Evolutionary conservation across 106 monocot species (phyloP).

Genomic region (Phalaenopsis equestris): DNA sequence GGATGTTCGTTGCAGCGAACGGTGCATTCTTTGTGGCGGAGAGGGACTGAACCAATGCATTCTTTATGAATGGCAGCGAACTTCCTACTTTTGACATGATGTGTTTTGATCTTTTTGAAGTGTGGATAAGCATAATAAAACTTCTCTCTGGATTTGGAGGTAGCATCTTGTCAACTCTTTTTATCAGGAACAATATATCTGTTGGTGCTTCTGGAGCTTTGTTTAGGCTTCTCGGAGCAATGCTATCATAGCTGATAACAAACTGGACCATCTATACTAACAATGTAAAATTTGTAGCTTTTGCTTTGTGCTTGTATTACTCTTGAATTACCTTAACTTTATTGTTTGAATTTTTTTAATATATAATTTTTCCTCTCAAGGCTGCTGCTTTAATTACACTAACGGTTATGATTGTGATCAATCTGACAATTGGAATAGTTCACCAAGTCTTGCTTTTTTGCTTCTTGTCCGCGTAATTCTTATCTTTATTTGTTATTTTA

Average conservation of each 20-base stretch:
- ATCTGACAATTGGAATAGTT: slow-evolving; percentile 54
- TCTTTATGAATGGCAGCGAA: too few species aligned
- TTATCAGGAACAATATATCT: slow-evolving; percentile 46
- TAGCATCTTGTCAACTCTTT: slow-evolving; percentile 52
- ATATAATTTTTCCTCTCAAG: slow-evolving; percentile 12
- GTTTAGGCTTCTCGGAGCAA: slow-evolving; percentile 71
- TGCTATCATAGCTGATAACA: slow-evolving; percentile 63
- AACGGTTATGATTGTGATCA: slow-evolving; percentile 43
- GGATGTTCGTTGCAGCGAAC: slow-evolving; percentile 42
- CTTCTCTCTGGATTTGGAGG: slow-evolving; percentile 63
- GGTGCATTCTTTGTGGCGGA: slow-evolving; percentile 35
- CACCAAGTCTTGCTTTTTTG: slow-evolving; percentile 13
- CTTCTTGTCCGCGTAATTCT: not conserved
- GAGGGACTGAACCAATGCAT: too few species aligned
- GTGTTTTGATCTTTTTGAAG: slow-evolving; percentile 22
- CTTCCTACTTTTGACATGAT: not conserved
- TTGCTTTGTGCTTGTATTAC: not conserved
- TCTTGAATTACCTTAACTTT: not conserved
- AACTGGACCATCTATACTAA: slow-evolving; percentile 72
- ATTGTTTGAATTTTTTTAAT: not conserved
- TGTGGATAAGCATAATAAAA: slow-evolving; percentile 45
- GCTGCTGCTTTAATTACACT: slow-evolving; percentile 43
- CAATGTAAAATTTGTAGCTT: slow-evolving; percentile 18
- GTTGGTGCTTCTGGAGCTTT: slow-evolving; percentile 79
- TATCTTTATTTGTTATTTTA: not conserved